Base-by-base conservation (phyloP, 1,284 basidiomycete genomes). In the Phylloboletellus chloephorus region DNA sequence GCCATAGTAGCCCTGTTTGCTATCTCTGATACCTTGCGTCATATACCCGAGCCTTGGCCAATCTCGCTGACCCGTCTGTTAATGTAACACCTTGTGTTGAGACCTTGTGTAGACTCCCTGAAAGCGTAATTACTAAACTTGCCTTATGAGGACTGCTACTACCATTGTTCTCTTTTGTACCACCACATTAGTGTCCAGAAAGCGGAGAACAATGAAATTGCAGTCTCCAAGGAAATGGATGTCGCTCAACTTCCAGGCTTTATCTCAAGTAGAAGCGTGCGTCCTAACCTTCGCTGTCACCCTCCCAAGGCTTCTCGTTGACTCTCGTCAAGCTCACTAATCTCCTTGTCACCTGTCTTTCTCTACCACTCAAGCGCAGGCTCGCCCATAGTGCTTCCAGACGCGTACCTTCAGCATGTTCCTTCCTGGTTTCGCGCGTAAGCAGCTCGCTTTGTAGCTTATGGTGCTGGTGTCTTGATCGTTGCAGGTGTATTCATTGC, bases 401-500 rank as follows among this genome's bases (percentile, higher is more conserved):
- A 30, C 17, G 6, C 13, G 33, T 39, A 41, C 24, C n/a, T 31
- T 38, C 28, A 47, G 8, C 41, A 62, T 56, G 50, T 68, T 73
- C 59, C 57, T 73, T 43, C 71, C 72, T 43, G 66, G 69, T 57
- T 72, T 72, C 51, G 70, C 69, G 38, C 67, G 73, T 73, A 51
- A 57, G 72, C 67, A n/a, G 13, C 23, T n/a, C 19, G 11, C 17
- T 7, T 21, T n/a, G 15, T 24, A 24, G 30, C 15, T 37, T 22
- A 31, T 15, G 12, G 32, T 12, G 22, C 16, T 29, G 15, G 21
- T 22, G n/a, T 36, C 19, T 15, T 1, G 9, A 42, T 37, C 41
- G 7, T 10, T 10, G 17, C 44, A 85, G 80, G 78, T 52, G 54
- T 73, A 50, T 94, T 93, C 67, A 73, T 89, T 53, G 74, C 71